These are phyloP conservation scores for Rhododendron molle DNA, from an alignment of 148 eudicot genomes.

Conservation along the genomic window DNA sequence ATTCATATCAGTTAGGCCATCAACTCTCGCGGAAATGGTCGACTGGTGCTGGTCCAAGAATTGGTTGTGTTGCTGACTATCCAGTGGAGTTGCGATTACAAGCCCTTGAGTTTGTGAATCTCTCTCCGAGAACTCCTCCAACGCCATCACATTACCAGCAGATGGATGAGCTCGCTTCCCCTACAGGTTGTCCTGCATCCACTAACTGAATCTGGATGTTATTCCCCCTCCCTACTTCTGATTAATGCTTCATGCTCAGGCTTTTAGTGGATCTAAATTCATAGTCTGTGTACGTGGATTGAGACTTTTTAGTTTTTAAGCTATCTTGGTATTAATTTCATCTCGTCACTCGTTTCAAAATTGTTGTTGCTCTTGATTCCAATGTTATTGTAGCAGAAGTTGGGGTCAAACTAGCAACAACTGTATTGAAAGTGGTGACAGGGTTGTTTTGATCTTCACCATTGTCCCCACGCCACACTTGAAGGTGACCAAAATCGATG, in stretches of 20 bases:
- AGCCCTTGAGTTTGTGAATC: constrained; percentile 61
- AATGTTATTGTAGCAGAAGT: too few species aligned
- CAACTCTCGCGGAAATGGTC: constrained; percentile 72
- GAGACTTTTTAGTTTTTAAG: neutral
- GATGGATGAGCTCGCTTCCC: neutral
- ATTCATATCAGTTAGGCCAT: constrained; percentile 62
- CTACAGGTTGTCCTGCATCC: constrained; percentile 17
- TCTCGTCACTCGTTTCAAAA: too few species aligned
- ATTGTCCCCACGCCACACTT: too few species aligned
- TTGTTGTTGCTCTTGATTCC: too few species aligned
- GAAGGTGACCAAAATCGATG: too few species aligned
- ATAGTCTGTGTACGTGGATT: neutral
- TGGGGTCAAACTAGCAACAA: too few species aligned
- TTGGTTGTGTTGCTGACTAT: constrained; percentile 83
- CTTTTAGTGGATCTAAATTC: neutral
- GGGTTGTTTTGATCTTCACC: too few species aligned
- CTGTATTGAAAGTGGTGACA: too few species aligned
- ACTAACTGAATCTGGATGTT: neutral
- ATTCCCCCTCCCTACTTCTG: neutral
- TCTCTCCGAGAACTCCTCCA: constrained; percentile 51
- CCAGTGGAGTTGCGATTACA: constrained; percentile 66
- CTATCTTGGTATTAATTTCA: neutral
- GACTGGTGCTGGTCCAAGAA: constrained; percentile 84
- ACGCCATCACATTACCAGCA: constrained; percentile 8
- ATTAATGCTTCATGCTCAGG: neutral